phyloP scores from a whole-genome alignment of 768 basidiomycete species.

The Cyathus striatus region DNA sequence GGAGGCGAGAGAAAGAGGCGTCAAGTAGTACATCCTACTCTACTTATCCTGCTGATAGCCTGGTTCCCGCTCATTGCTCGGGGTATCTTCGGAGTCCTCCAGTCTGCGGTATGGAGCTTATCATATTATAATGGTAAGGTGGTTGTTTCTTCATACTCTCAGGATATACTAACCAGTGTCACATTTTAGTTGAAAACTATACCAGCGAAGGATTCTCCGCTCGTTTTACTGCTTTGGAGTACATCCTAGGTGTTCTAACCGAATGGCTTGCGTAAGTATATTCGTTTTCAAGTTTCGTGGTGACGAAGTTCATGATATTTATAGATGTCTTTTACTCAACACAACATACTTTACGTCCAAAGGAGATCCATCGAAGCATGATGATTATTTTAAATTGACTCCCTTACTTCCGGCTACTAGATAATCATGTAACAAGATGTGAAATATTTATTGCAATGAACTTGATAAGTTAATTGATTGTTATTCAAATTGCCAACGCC shows the following conservation, averaged over 20 bases:
- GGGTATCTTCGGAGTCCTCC: constrained; percentile 25
- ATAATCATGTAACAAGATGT: no score
- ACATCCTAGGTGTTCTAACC: constrained; percentile 12
- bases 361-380: background rate
- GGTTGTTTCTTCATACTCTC: background rate
- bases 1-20: constrained; percentile 9
- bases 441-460: no score
- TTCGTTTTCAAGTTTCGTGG: background rate
- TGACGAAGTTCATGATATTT: background rate
- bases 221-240: constrained; percentile 12
- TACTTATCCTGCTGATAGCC: constrained; percentile 17
- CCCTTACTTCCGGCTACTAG: no score
- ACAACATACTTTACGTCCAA: background rate
- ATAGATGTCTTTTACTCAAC: constrained; percentile 1
- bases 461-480: no score
- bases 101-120: constrained; percentile 9
- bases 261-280: background rate
- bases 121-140: constrained; percentile 15
- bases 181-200: constrained; percentile 10
- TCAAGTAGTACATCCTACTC: constrained; percentile 16
- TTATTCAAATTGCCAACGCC: no score
- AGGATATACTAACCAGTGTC: background rate
- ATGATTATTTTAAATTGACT: no score
- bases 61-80: constrained; percentile 28
- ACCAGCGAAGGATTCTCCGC: constrained; percentile 8